Percentiles rank a stretch among this genome's conserved stretches.
These are phyloP conservation scores for Madurella fahalii DNA, from an alignment of 2,329 filamentous ascomycete genomes.

Conservation along the genomic window DNA sequence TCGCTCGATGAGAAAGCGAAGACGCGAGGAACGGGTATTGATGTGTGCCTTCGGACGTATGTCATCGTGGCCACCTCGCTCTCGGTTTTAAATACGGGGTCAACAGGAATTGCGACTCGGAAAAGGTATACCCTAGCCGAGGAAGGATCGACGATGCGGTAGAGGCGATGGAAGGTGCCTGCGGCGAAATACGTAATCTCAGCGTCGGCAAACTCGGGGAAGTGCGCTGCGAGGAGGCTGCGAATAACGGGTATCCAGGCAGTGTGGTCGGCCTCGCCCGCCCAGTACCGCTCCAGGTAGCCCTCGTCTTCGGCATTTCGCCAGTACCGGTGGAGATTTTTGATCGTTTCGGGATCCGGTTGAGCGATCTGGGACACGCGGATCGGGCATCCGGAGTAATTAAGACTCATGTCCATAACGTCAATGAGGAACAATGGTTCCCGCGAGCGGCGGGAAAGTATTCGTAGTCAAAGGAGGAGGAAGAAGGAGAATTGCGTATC, in stretches of 20 bases:
- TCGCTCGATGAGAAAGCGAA: conserved; percentile 17
- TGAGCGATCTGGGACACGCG: background rate
- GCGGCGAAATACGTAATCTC: conserved; percentile 13
- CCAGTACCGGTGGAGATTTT: conserved; percentile 12
- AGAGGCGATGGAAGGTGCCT: conserved; percentile 17
- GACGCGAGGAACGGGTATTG: conserved; percentile 13
- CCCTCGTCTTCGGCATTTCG: conserved; percentile 11
- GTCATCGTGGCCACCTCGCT: conserved; percentile 19
- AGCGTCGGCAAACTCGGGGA: conserved; percentile 9
- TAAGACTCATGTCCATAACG: conserved; percentile 3
- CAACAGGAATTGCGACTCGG: conserved; percentile 15
- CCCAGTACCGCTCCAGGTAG: conserved; percentile 16
- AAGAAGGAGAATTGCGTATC: too few species aligned
- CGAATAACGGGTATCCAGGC: conserved; percentile 10
- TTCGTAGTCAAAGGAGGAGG: too few species aligned
- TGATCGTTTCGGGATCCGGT: background rate
- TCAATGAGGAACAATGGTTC: too few species aligned
- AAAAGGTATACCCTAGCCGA: conserved; percentile 11
- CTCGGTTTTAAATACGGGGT: conserved; percentile 18
- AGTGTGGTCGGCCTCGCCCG: conserved; percentile 5
- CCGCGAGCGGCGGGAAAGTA: too few species aligned
- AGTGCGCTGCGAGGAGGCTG: background rate
- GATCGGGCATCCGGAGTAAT: conserved; percentile 3
- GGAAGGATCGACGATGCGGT: conserved; percentile 9
- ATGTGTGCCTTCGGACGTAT: conserved; percentile 14